Percentiles rank a stretch among this genome's conserved stretches.
Evolutionary conservation across 2,329 filamentous ascomycete genomes (phyloP).

Genomic region (Xylaria sp.): DNA sequence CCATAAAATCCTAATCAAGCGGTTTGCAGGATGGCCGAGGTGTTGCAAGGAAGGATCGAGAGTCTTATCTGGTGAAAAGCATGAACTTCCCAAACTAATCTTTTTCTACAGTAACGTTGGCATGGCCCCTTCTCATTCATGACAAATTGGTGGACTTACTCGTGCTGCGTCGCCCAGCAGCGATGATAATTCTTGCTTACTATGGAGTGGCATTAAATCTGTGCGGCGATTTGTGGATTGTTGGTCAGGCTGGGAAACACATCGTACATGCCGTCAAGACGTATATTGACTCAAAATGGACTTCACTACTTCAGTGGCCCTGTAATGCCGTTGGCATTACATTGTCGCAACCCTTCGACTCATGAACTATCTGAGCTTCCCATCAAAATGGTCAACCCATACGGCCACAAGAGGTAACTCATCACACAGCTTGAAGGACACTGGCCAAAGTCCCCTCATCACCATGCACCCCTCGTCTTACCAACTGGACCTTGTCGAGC

Average conservation of each 20-base stretch:
- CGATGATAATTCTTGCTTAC: conserved; percentile 31
- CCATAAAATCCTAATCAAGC: not conserved
- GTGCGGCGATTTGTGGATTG: conserved; percentile 32
- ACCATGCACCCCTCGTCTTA: too few relatives aligned
- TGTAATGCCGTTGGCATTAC: conserved; percentile 25
- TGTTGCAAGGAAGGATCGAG: not conserved
- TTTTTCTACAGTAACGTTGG: conserved; percentile 19
- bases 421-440: too few relatives aligned
- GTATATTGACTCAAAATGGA: conserved; percentile 25
- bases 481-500: too few relatives aligned
- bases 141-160: conserved; percentile 34
- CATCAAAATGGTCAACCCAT: not conserved
- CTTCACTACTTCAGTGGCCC: conserved; percentile 25
- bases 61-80: not conserved
- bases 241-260: conserved; percentile 25
- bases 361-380: not conserved
- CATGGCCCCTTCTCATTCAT: conserved; percentile 29
- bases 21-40: not conserved
- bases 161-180: conserved; percentile 27
- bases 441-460: too few relatives aligned
- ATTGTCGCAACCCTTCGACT: not conserved
- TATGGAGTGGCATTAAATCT: conserved; percentile 25
- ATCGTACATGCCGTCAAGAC: conserved; percentile 23
- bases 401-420: too few relatives aligned
- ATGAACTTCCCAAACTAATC: conserved; percentile 9